These are phyloP conservation scores for Carallia pectinifolia DNA, from an alignment of 345 rosid species.

Conservation along the genomic window DNA sequence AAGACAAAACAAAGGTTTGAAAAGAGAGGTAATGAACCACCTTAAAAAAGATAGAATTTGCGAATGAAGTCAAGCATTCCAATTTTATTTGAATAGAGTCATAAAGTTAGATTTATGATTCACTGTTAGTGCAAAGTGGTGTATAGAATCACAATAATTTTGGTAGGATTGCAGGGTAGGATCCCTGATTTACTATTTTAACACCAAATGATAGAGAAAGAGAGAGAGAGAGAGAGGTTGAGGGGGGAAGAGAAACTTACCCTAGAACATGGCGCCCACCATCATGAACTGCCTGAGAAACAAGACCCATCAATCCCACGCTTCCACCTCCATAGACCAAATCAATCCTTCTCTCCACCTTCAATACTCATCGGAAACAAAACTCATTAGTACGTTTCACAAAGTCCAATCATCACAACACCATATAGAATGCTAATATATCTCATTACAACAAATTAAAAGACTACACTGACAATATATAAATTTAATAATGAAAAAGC, in stretches of 20 bases:
- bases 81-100: too few species aligned
- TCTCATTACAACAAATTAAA: neutral
- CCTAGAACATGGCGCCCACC: constrained; percentile 99
- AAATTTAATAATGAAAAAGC: constrained; percentile 1
- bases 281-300: constrained; percentile 97
- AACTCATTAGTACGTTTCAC: constrained; percentile 30
- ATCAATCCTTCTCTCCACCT: constrained; percentile 95
- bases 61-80: too few species aligned
- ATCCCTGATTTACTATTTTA: too few species aligned
- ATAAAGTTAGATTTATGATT: too few species aligned
- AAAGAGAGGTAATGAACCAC: too few species aligned
- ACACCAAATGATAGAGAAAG: too few species aligned
- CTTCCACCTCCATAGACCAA: constrained; percentile 97
- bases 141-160: too few species aligned
- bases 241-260: constrained; percentile 42
- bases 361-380: constrained; percentile 32
- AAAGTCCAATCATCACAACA: constrained; percentile 22
- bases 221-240: neutral
- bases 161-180: too few species aligned
- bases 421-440: neutral
- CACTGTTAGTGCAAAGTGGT: too few species aligned
- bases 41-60: too few species aligned
- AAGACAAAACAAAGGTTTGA: too few species aligned
- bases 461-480: constrained; percentile 5
- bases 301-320: constrained; percentile 98